A percentile compares a stretch with the other conserved stretches of the same genome.
Evolutionary conservation across 352 stramenopile species (phyloP).

Genomic region (Globisporangium nodosum): DNA sequence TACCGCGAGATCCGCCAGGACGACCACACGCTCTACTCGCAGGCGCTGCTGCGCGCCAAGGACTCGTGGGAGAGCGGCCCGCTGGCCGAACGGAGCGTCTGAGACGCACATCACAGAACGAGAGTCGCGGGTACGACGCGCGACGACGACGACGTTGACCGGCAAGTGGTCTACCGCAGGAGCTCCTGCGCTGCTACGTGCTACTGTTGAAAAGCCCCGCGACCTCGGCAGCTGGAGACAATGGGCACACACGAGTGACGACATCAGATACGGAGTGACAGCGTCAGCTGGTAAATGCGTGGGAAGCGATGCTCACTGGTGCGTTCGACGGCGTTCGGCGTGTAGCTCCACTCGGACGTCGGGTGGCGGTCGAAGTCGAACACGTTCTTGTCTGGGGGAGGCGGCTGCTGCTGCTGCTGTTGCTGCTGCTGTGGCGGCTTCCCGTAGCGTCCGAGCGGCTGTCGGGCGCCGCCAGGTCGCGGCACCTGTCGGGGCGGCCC

Average conservation of each 20-base stretch:
- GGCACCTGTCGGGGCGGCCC: constrained; percentile 5
- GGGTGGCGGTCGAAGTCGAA: constrained; percentile 57
- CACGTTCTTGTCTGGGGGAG: neutral
- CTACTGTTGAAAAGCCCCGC: constrained; percentile 33
- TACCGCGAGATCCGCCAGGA: constrained; percentile 54
- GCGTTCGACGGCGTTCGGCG: constrained; percentile 30
- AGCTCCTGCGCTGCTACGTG: neutral
- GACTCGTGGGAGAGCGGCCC: constrained; percentile 63
- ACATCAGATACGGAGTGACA: neutral
- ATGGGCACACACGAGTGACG: neutral
- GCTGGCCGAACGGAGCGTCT: neutral
- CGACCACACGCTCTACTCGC: constrained; percentile 57
- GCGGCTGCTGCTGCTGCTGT: neutral
- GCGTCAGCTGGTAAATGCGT: too few species aligned
- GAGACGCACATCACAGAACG: neutral
- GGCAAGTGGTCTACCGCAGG: neutral
- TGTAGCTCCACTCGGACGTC: constrained; percentile 61
- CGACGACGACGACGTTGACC: neutral
- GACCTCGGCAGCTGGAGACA: constrained; percentile 38
- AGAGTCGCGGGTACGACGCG: neutral
- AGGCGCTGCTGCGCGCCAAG: constrained; percentile 46
- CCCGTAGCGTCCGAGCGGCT: constrained; percentile 1
- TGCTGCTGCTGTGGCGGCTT: constrained; percentile 2
- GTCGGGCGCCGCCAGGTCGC: constrained; percentile 17
- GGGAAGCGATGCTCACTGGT: constrained; percentile 30